phyloP scores from a whole-genome alignment of 116 monocot species.

The Iris pallida region DNA sequence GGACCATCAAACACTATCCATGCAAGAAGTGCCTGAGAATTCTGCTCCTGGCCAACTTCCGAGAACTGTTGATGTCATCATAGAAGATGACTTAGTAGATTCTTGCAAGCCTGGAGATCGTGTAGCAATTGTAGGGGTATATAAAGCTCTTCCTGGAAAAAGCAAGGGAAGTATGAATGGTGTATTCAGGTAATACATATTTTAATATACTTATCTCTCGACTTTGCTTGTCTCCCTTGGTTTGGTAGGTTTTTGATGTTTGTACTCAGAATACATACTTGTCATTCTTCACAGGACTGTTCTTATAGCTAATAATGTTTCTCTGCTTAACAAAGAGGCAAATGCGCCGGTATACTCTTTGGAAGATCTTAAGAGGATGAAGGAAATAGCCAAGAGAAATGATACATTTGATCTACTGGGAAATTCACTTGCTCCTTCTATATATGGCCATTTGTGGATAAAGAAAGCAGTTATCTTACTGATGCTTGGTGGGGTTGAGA shows the following conservation, averaged over 20 bases:
- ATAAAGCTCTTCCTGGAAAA: conserved; percentile 92
- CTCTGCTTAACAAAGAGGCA: conserved; percentile 89
- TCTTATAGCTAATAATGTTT: conserved; percentile 90
- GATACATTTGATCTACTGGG: conserved; percentile 83
- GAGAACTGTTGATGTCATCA: conserved; percentile 89
- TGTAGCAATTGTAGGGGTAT: conserved; percentile 78
- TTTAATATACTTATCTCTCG: background rate
- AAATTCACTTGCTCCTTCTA: conserved; percentile 88
- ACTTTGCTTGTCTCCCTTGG: no score
- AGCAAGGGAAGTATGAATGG: conserved; percentile 92
- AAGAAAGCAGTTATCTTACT: conserved; percentile 91
- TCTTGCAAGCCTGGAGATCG: conserved; percentile 97
- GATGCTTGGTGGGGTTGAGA: conserved; percentile 95
- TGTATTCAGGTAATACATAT: conserved; percentile 64
- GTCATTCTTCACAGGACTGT: conserved; percentile 55
- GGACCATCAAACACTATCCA: conserved; percentile 93
- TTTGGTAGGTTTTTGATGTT: no score
- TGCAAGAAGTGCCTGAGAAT: conserved; percentile 99
- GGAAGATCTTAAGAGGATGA: conserved; percentile 77
- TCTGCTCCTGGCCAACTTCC: conserved; percentile 96
- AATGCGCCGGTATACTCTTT: conserved; percentile 75
- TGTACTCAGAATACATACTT: background rate
- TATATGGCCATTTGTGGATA: conserved; percentile 94
- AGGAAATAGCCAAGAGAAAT: conserved; percentile 73
- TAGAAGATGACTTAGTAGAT: conserved; percentile 95